Conservation (phyloP, 2,329 filamentous ascomycete genomes). For the Pseudopithomyces maydicus region DNA sequence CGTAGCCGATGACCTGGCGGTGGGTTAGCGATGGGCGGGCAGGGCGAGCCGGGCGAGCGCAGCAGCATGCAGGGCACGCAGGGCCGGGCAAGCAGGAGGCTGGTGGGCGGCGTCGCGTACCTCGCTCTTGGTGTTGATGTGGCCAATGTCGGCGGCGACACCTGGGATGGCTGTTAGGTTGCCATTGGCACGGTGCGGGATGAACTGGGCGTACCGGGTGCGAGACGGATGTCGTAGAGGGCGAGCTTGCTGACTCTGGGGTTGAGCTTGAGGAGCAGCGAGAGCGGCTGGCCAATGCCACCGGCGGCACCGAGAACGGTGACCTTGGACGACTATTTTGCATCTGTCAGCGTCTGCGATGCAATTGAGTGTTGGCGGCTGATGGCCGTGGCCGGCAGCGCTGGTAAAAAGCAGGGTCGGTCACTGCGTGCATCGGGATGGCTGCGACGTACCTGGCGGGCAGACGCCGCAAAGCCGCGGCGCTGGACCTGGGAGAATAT, state of each 20-base stretch:
- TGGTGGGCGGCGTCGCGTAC: slow-evolving; percentile 40
- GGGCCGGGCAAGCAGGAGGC: too few species aligned
- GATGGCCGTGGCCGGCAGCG: slow-evolving; percentile 15
- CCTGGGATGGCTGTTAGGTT: slow-evolving; percentile 58
- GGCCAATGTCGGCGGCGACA: slow-evolving; percentile 96
- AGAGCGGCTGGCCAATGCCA: slow-evolving; percentile 98
- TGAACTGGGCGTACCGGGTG: slow-evolving; percentile 72
- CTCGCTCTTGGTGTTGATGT: slow-evolving; percentile 98
- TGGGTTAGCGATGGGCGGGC: slow-evolving; percentile 26
- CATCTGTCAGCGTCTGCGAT: slow-evolving; percentile 29
- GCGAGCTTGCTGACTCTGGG: slow-evolving; percentile 90
- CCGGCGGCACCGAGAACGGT: slow-evolving; percentile 94
- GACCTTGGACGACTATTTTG: slow-evolving; percentile 98
- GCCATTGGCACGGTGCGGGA: slow-evolving; percentile 1
- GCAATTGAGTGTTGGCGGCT: slow-evolving; percentile 17
- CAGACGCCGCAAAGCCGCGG: slow-evolving; percentile 58
- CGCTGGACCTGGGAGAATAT: slow-evolving; percentile 57
- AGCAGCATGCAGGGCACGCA: too few species aligned
- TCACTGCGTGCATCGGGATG: too few species aligned
- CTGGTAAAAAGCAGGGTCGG: slow-evolving; percentile 27
- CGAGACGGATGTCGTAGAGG: slow-evolving; percentile 96
- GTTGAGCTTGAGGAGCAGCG: slow-evolving; percentile 98
- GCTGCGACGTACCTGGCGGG: slow-evolving; percentile 52
- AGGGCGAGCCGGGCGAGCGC: too few species aligned
- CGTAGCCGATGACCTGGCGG: slow-evolving; percentile 79